These are phyloP conservation scores for Fusarium mexicanum DNA, from an alignment of 2,329 filamentous ascomycete genomes.

Conservation along the genomic window DNA sequence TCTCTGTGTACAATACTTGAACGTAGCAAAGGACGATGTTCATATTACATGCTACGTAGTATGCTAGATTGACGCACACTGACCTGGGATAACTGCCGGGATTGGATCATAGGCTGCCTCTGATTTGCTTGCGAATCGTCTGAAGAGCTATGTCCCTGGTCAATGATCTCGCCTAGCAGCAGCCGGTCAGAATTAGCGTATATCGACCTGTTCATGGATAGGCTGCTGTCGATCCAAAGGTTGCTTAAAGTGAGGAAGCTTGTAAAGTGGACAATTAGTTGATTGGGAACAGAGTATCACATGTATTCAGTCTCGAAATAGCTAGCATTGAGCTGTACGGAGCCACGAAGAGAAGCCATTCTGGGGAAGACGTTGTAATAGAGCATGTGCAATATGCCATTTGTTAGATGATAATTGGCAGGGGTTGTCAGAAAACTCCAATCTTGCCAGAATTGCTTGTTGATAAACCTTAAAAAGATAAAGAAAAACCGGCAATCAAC, in stretches of 20 bases:
- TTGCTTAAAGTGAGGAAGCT: constrained; percentile 10
- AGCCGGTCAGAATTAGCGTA: constrained; percentile 21
- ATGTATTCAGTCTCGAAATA: neutral
- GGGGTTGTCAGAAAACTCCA: neutral
- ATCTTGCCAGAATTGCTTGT: neutral
- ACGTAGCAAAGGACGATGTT: constrained; percentile 9
- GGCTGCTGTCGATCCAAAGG: constrained; percentile 2
- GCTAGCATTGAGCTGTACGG: neutral
- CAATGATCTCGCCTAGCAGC: constrained; percentile 33
- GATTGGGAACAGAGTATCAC: neutral
- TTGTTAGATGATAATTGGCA: neutral
- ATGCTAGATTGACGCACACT: constrained; percentile 10
- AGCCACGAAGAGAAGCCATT: neutral
- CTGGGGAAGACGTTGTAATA: neutral
- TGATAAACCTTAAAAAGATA: neutral
- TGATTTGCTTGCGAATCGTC: constrained; percentile 21
- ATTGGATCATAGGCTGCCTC: constrained; percentile 8
- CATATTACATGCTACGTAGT: neutral
- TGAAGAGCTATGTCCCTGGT: constrained; percentile 17
- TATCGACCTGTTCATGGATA: neutral
- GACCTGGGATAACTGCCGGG: constrained; percentile 30
- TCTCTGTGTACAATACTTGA: neutral
- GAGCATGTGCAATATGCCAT: neutral
- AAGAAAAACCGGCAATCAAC: neutral
- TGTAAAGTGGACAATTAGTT: constrained; percentile 21